Conservation (phyloP, 2,329 filamentous ascomycete species). For the Gremmenia infestans region DNA sequence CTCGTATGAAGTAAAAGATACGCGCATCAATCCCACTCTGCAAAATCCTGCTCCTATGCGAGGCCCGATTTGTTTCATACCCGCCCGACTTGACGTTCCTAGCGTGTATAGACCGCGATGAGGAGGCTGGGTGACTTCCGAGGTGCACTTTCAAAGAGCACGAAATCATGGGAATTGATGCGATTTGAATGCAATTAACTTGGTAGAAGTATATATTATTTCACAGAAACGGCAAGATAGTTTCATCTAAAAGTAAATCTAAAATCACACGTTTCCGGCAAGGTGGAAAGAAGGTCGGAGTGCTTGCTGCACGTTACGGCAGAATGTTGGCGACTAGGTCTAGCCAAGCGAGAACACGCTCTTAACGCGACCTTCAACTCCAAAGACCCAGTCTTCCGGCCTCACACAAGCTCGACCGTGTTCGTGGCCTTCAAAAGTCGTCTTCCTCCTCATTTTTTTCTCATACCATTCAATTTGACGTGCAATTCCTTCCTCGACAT, state of each 20-base stretch:
- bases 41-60: constrained; percentile 5
- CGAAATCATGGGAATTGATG: not conserved
- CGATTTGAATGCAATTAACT: not conserved
- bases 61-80: constrained; percentile 21
- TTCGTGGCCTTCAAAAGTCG: constrained; percentile 26
- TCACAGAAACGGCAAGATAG: not conserved
- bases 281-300: not conserved
- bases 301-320: not conserved
- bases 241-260: not conserved
- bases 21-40: too few relatives aligned
- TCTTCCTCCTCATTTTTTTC: constrained; percentile 9
- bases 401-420: constrained; percentile 20
- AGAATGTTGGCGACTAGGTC: not conserved
- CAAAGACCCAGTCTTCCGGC: constrained; percentile 18
- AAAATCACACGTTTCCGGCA: not conserved
- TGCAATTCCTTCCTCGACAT: constrained; percentile 5
- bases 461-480: constrained; percentile 6
- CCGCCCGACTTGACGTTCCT: constrained; percentile 11
- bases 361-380: constrained; percentile 7
- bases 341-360: not conserved
- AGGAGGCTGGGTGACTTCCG: constrained; percentile 16
- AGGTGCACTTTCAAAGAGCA: not conserved
- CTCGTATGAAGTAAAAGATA: constrained; percentile 4
- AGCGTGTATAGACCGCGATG: constrained; percentile 4
- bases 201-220: not conserved